A percentile compares a stretch with the other conserved stretches of the same genome.
These are phyloP conservation scores for Penicillium hordei DNA, from an alignment of 2,329 filamentous ascomycete genomes.

Conservation along the genomic window DNA sequence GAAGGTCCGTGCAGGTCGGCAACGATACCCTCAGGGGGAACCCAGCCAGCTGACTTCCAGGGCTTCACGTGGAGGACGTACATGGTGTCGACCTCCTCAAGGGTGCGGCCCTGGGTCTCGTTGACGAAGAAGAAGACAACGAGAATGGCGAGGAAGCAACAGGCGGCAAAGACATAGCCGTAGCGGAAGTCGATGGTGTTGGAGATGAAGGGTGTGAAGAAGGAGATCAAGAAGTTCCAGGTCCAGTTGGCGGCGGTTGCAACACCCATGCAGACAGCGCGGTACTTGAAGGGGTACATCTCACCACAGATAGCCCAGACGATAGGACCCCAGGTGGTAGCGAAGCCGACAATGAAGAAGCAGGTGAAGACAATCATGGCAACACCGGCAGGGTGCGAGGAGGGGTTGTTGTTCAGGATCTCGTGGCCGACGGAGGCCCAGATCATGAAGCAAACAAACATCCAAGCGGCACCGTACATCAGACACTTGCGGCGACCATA, in stretches of 20 bases:
- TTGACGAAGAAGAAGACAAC: constrained; percentile 77
- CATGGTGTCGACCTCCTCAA: constrained; percentile 81
- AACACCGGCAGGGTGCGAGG: constrained; percentile 55
- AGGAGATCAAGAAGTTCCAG: constrained; percentile 73
- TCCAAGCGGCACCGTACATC: constrained; percentile 66
- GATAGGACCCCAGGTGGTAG: constrained; percentile 67
- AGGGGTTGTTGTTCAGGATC: constrained; percentile 40
- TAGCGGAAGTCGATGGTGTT: constrained; percentile 70
- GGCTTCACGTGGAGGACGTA: constrained; percentile 66
- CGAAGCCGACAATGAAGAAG: constrained; percentile 73
- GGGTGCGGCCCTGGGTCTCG: constrained; percentile 68
- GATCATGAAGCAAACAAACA: constrained; percentile 60
- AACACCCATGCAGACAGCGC: constrained; percentile 74
- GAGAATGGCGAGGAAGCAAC: constrained; percentile 63
- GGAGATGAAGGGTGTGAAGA: constrained; percentile 80
- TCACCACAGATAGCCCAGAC: constrained; percentile 49
- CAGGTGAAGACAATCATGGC: constrained; percentile 72
- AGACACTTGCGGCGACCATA: constrained; percentile 68
- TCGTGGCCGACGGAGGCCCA: constrained; percentile 62
- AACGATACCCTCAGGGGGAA: constrained; percentile 35
- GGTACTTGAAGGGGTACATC: constrained; percentile 50
- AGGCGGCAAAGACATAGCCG: constrained; percentile 75
- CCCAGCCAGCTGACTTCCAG: constrained; percentile 59
- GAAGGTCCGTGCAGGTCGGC: constrained; percentile 27
- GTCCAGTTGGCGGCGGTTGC: constrained; percentile 76